Percentiles rank a stretch among this genome's conserved stretches.
Conservation (phyloP, 805 yeast genomes). For the Geotrichum ghanense region DNA sequence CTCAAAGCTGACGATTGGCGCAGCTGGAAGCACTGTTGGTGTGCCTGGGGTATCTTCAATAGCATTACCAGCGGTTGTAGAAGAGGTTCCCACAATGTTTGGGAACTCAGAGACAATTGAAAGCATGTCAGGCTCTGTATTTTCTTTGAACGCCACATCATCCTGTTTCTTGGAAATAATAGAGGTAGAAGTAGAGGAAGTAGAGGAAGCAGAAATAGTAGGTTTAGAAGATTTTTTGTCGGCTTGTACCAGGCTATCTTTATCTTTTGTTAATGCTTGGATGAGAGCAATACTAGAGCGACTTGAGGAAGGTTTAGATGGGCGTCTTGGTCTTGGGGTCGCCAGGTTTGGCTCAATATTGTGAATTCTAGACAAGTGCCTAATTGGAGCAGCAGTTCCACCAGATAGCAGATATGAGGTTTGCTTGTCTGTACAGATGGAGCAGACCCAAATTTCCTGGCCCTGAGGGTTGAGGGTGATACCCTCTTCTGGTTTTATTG, state of each 20-base stretch:
- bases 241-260: not conserved
- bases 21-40: not conserved
- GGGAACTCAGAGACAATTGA: not conserved
- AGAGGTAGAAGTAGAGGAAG: too few relatives aligned
- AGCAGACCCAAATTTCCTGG: not conserved
- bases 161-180: too few relatives aligned
- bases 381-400: not conserved
- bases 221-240: not conserved
- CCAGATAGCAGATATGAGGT: slow-evolving; percentile 1
- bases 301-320: not conserved
- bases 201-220: not conserved
- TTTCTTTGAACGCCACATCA: too few relatives aligned
- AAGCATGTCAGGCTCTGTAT: not conserved
- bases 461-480: not conserved
- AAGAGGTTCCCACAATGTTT: not conserved
- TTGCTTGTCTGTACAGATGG: not conserved
- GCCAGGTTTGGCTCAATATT: not conserved
- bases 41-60: not conserved
- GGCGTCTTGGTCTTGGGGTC: not conserved
- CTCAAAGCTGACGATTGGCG: not conserved
- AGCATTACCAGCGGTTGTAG: too few relatives aligned
- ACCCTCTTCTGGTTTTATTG: not conserved
- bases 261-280: not conserved
- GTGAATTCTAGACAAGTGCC: not conserved
- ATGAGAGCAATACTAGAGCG: not conserved